These are phyloP conservation scores for Gentiana dahurica DNA, from an alignment of 257 asterid species.

Conservation along the genomic window DNA sequence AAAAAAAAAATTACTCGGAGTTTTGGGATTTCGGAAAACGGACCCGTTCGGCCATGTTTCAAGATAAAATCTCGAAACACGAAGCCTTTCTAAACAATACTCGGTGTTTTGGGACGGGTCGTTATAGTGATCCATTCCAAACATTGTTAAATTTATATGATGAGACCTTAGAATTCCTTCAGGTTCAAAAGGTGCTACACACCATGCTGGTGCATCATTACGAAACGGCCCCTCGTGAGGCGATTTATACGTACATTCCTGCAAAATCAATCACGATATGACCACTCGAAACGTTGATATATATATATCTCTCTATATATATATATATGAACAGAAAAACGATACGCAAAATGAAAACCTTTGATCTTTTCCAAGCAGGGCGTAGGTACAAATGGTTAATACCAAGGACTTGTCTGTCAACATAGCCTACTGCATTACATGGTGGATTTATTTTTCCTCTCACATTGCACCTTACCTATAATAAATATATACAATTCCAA, in stretches of 20 bases:
- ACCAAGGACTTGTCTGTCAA: conserved; percentile 62
- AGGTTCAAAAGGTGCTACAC: conserved; percentile 73
- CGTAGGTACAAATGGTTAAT: conserved; percentile 59
- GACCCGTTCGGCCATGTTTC: too few species aligned
- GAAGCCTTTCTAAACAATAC: too few species aligned
- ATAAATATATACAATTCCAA: not conserved
- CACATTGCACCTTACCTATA: conserved; percentile 49
- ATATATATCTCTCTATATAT: too few species aligned
- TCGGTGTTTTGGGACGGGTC: too few species aligned
- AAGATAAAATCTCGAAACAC: too few species aligned
- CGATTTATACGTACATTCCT: conserved; percentile 57
- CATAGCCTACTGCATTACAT: conserved; percentile 71
- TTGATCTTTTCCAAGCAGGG: conserved; percentile 81
- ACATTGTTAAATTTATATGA: not conserved
- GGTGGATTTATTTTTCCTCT: conserved; percentile 60
- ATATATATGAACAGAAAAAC: not conserved
- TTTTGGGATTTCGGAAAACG: too few species aligned
- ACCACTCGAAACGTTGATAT: not conserved
- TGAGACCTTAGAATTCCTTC: conserved; percentile 68
- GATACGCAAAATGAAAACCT: conserved; percentile 21
- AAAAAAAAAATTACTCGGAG: too few species aligned
- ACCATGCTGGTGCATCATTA: conserved; percentile 65
- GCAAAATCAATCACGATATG: conserved; percentile 7
- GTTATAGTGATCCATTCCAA: not conserved
- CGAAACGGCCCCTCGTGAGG: conserved; percentile 58